phyloP scores from a whole-genome alignment of 2,329 filamentous ascomycete genomes.

The Trichophyton verrucosum region DNA sequence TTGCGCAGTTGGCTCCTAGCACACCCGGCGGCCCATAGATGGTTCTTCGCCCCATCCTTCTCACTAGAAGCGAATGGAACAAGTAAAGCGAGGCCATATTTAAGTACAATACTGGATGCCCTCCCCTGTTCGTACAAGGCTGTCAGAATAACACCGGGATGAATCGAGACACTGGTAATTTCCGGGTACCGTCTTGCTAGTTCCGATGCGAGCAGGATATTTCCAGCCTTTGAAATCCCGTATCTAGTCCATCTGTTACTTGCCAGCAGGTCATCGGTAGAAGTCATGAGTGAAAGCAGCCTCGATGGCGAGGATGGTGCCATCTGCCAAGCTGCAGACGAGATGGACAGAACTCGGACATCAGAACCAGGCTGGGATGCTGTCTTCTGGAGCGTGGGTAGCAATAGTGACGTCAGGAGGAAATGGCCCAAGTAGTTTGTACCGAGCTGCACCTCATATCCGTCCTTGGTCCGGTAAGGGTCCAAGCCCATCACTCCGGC shows the following conservation, averaged over 20 bases:
- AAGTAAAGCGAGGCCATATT: conserved; percentile 15
- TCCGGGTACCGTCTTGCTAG: conserved; percentile 31
- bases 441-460: conserved; percentile 36
- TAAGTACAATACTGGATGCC: conserved; percentile 16
- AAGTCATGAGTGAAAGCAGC: conserved; percentile 25
- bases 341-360: conserved; percentile 28
- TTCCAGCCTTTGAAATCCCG: conserved; percentile 41
- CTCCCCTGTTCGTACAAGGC: conserved; percentile 27
- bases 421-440: conserved; percentile 38
- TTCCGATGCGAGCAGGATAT: conserved; percentile 33
- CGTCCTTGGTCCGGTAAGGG: conserved; percentile 27
- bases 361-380: conserved; percentile 18
- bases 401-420: conserved; percentile 32
- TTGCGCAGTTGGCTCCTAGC: conserved; percentile 23
- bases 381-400: conserved; percentile 30
- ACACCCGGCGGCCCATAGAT: conserved; percentile 30
- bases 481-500: conserved; percentile 37
- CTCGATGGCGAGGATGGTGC: conserved; percentile 18
- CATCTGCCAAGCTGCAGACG: conserved; percentile 26
- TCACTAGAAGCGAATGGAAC: conserved; percentile 23
- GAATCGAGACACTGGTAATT: conserved; percentile 36
- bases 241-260: conserved; percentile 37
- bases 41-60: conserved; percentile 27
- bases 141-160: conserved; percentile 38
- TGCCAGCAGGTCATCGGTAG: conserved; percentile 23